Base-by-base conservation (phyloP, 2,329 filamentous ascomycete genomes). In the Fusarium guadeloupense region DNA sequence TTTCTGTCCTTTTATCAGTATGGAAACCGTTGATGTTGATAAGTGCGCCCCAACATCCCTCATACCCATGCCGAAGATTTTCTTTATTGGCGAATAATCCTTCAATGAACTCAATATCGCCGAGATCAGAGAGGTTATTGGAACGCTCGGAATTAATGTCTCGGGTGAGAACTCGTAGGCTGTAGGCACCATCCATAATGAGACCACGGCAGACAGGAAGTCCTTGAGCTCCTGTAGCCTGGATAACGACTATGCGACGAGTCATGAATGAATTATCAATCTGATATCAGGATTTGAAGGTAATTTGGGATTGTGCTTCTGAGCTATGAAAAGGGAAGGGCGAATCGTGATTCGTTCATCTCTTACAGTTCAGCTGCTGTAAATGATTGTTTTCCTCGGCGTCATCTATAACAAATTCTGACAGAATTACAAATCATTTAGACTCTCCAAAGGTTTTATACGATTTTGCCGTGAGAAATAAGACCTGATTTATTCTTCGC, bases 1-100 rank as follows among this genome's bases (percentile, higher is more conserved):
- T 63, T 1, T 64, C 61, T 1, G 61, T 63, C 34, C 63, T 64
- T 13, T 64, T 59, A 10, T 55, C 59, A 4, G 30, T 49, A 2
- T 62, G 59, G 26, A 56, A 60, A 0, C 59, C 55, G 0, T 62
- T 55, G 0, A 62, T 62, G 6, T 62, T 62, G 30, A 62, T 23
- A 2, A 62, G 60, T 1, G 55, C 55, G 3, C 52, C 52, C 30
- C 41, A 50, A 1, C 55, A 54, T 0, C 51, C 55, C 4, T 10
- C 16, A 6, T 49, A 60, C 0, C 55, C 55, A 4, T 42, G 33
- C 4, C 59, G 55, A 0, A 62, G 46, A 1, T 51, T 44, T 0
- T 42, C 46, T 5, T 62, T 55, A 0, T 34, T 56, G 2, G 59
- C 55, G 12, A 62, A 62, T 1, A 46, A 45, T 0, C 59, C 59